Evolutionary conservation across 2,329 filamentous ascomycete species (phyloP), one percentile per base, ranked within the genome.

Genomic region (Helotiales sp.): DNA sequence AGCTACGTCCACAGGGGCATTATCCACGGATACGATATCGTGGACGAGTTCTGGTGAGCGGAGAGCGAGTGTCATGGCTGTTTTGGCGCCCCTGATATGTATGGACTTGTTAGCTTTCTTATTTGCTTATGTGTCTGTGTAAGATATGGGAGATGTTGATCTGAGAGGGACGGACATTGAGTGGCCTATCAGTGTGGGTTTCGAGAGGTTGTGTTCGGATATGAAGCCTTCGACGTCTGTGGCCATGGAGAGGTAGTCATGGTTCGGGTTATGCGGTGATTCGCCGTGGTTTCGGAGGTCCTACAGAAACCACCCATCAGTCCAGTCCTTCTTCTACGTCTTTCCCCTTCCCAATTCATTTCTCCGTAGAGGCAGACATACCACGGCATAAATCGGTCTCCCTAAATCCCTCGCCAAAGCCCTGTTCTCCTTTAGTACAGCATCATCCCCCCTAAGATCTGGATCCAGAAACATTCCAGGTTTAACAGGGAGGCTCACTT

Each of bases 201-300:
- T 82, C 52, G 85, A 81, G n/a, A 97, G 81, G 3, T 84, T 82
- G 78, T 96, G 90, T 63, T 91, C 81, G 5, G 84, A 74, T 64
- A 98, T 90, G 78, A 98, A 98, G 52, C 85, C 83, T 63, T 90
- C 87, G 11, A 97, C 89, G 74, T 98, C 95, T 71, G 89, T 86
- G 4, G 95, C 93, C 86, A 98, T 93, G 52, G 88, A 85, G 1
- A 80, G 78, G 79, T 98, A 98, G 80, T 95, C 90, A 79, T 98
- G 96, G 1, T 83, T 83, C 0, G 83, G 81, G 61, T 88, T 79
- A 79, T 97, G 94, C 1, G 93, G 92, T 1, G 93, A 97, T 45
- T 96, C 91, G 75, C 95, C 95, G 82, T 98, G 95, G 77, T 98
- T 98, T 73, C 95, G 88, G 20, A 97, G 86, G 78, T 98, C 95